phyloP scores from a whole-genome alignment of 768 basidiomycete species.

The Termitomyces sp. region DNA sequence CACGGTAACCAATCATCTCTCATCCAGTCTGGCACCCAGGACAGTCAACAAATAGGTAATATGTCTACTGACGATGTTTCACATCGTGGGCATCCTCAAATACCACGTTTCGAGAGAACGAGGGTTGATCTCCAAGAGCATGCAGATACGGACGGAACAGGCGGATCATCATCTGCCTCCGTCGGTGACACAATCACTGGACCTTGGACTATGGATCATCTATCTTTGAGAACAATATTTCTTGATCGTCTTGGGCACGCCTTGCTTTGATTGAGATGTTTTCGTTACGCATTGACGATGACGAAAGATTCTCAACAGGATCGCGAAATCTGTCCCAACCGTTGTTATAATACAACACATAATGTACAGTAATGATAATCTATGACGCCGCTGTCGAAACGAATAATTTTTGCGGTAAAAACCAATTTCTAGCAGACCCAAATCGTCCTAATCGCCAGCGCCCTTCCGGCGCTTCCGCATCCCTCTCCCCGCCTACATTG shows the following conservation, averaged over 20 bases:
- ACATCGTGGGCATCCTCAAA: neutral
- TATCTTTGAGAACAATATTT: neutral
- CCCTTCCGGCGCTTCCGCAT: neutral
- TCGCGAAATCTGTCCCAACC: neutral
- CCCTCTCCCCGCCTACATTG: neutral
- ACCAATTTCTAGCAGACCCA: conserved; percentile 12
- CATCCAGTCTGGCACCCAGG: neutral
- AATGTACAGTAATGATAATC: neutral
- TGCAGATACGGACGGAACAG: neutral
- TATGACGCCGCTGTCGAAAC: conserved; percentile 1
- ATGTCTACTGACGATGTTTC: neutral
- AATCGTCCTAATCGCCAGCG: conserved; percentile 4
- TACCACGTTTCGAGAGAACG: neutral
- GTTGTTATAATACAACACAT: neutral
- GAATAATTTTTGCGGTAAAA: conserved; percentile 10
- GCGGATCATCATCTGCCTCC: neutral
- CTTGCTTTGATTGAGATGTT: neutral
- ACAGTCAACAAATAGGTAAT: neutral
- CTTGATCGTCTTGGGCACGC: neutral
- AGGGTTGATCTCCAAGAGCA: neutral
- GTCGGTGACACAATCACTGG: neutral
- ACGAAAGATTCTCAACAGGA: too few relatives aligned
- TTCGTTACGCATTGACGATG: neutral
- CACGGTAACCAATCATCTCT: neutral
- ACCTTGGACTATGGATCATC: conserved; percentile 7